These are phyloP conservation scores for Spinacia oleracea DNA, from an alignment of 179 eudicot species.

Conservation along the genomic window DNA sequence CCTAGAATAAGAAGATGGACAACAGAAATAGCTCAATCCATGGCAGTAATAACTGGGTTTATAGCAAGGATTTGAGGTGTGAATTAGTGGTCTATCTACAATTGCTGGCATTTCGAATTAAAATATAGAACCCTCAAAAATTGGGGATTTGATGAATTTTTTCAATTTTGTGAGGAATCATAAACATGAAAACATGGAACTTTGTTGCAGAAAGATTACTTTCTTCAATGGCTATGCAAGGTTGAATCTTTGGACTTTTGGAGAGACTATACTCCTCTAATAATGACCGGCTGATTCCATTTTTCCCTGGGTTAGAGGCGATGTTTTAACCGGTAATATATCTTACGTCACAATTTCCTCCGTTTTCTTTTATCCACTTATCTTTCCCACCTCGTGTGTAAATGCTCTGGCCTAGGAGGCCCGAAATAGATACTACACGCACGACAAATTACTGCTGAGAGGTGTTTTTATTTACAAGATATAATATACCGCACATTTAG, in stretches of 20 bases:
- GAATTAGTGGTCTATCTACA: slow-evolving; percentile 49
- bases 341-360: too few relatives aligned
- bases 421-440: too few relatives aligned
- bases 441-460: too few relatives aligned
- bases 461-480: too few relatives aligned
- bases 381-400: background rate
- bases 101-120: slow-evolving; percentile 42
- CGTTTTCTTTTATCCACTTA: background rate
- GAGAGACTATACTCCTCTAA: background rate
- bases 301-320: slow-evolving; percentile 7
- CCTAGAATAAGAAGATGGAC: slow-evolving; percentile 36
- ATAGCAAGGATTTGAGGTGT: slow-evolving; percentile 36
- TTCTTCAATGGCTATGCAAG: background rate
- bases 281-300: slow-evolving; percentile 31
- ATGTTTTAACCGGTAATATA: background rate
- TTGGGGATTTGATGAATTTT: slow-evolving; percentile 8
- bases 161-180: slow-evolving; percentile 16
- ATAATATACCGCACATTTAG: too few relatives aligned
- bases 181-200: slow-evolving; percentile 10
- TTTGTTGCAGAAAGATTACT: background rate
- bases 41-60: slow-evolving; percentile 34
- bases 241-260: background rate
- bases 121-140: slow-evolving; percentile 30
- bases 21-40: slow-evolving; percentile 39
- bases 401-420: too few relatives aligned